Evolutionary conservation across 2,329 filamentous ascomycete species (phyloP).

Genomic region (Phoma sp.): DNA sequence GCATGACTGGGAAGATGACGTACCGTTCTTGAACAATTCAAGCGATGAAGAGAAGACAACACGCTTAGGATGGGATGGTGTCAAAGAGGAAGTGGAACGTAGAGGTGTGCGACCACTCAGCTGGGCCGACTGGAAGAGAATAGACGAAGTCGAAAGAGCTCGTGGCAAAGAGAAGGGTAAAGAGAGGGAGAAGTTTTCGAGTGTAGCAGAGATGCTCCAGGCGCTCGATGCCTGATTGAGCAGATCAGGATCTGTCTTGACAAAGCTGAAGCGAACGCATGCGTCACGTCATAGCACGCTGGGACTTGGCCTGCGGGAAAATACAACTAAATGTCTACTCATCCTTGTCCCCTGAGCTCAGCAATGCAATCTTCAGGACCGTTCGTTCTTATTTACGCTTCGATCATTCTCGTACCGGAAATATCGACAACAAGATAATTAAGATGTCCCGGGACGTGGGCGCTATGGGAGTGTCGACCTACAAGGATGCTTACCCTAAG

Average conservation of each 20-base stretch:
- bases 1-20: conserved; percentile 70
- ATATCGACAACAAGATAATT: too few species aligned
- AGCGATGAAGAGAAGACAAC: conserved; percentile 44
- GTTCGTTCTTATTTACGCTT: too few species aligned
- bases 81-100: conserved; percentile 65
- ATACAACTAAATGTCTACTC: too few species aligned
- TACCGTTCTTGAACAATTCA: conserved; percentile 57
- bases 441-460: too few species aligned
- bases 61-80: conserved; percentile 75
- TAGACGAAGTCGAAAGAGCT: conserved; percentile 78
- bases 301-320: too few species aligned
- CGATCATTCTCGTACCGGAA: too few species aligned
- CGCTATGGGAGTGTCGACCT: too few species aligned
- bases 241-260: background rate
- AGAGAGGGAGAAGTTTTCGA: conserved; percentile 71
- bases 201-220: conserved; percentile 64
- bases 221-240: conserved; percentile 44
- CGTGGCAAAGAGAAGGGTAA: conserved; percentile 74
- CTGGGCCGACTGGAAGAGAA: conserved; percentile 87
- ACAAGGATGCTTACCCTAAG: too few species aligned
- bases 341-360: too few species aligned
- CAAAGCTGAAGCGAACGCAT: too few species aligned
- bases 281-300: too few species aligned
- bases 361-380: too few species aligned
- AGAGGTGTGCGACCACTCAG: conserved; percentile 68